These are phyloP conservation scores for Lactuca saligna DNA, from an alignment of 129 eudicot genomes.

Conservation along the genomic window DNA sequence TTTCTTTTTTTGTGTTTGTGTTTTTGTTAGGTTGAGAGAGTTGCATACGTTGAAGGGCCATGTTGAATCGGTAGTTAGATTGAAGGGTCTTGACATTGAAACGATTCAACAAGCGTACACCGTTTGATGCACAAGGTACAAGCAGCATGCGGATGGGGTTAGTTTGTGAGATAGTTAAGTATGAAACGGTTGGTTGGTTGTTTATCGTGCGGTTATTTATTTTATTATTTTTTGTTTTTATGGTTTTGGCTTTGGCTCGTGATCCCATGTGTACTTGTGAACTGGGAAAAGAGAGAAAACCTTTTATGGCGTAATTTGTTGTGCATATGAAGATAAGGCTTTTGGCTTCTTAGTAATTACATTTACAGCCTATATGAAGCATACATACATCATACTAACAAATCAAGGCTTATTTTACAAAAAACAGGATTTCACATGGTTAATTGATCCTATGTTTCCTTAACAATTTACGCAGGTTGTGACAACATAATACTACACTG, in stretches of 20 bases:
- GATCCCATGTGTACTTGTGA: constrained; percentile 37
- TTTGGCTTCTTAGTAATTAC: constrained; percentile 9
- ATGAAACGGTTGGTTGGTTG: constrained; percentile 19
- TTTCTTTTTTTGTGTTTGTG: constrained; percentile 2
- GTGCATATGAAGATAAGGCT: constrained; percentile 40
- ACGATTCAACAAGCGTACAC: constrained; percentile 97
- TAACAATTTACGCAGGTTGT: too few species aligned
- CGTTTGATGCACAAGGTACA: constrained; percentile 48
- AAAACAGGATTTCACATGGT: too few species aligned
- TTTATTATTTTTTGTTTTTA: constrained; percentile 9
- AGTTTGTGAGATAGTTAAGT: constrained; percentile 24
- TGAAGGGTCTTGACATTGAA: constrained; percentile 95
- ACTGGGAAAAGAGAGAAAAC: constrained; percentile 25
- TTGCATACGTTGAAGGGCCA: constrained; percentile 92
- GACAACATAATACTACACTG: too few species aligned
- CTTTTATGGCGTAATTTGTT: constrained; percentile 35
- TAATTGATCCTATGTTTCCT: too few species aligned
- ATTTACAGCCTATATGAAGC: background rate
- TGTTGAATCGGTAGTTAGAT: constrained; percentile 91
- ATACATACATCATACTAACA: too few species aligned
- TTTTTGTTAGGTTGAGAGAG: constrained; percentile 73
- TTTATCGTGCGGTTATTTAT: constrained; percentile 19
- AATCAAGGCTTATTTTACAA: too few species aligned
- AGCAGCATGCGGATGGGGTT: constrained; percentile 1
- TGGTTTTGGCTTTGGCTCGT: constrained; percentile 17